Evolutionary conservation across 148 eudicot genomes (phyloP).

Genomic region (Rheum nobile): DNA sequence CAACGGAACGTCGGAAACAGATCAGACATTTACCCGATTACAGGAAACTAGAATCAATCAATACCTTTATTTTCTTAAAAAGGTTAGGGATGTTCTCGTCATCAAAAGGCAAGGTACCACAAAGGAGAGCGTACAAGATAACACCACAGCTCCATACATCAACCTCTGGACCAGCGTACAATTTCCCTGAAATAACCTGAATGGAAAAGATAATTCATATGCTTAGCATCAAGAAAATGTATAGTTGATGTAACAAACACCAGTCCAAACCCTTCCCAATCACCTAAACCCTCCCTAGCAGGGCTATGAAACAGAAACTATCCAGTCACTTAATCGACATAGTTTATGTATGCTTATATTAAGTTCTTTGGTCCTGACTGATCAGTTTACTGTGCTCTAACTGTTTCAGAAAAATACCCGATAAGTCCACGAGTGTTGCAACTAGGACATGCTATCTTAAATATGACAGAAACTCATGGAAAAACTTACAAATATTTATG

Average conservation of each 20-base stretch:
- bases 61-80: slow-evolving; percentile 95
- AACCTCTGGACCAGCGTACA: slow-evolving; percentile 98
- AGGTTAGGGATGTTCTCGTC: slow-evolving; percentile 97
- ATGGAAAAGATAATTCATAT: background rate
- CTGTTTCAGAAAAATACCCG: background rate
- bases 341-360: background rate
- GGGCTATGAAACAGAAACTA: background rate
- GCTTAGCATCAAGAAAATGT: background rate
- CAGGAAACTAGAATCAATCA: background rate
- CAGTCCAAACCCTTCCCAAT: background rate
- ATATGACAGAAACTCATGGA: background rate
- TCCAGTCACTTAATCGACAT: background rate
- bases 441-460: background rate
- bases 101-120: slow-evolving; percentile 97
- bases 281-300: background rate
- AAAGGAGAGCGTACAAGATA: slow-evolving; percentile 91
- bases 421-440: background rate
- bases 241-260: background rate
- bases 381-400: background rate
- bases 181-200: slow-evolving; percentile 90
- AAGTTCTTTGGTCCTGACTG: background rate
- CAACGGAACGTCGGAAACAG: background rate
- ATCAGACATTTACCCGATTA: background rate
- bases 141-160: slow-evolving; percentile 99
- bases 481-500: background rate